phyloP scores from a whole-genome alignment of 345 rosid genomes.

The Populus tremula region DNA sequence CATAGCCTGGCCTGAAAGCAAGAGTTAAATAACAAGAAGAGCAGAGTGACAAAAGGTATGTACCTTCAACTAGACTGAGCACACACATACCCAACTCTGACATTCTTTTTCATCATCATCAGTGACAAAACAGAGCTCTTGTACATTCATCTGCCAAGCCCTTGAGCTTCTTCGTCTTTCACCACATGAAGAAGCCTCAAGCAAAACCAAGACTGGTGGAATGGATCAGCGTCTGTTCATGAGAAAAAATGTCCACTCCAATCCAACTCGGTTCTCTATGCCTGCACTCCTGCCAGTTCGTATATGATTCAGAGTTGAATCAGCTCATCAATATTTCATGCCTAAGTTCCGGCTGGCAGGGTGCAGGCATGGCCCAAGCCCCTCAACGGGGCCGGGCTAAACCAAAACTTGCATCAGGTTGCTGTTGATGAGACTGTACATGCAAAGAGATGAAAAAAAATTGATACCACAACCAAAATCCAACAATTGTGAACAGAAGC shows the following conservation, averaged over 20 bases:
- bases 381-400: slow-evolving; percentile 95
- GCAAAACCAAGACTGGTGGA: slow-evolving; percentile 30
- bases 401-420: slow-evolving; percentile 70
- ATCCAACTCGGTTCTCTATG: slow-evolving; percentile 49
- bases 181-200: slow-evolving; percentile 29
- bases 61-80: slow-evolving; percentile 26
- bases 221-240: slow-evolving; percentile 6
- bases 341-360: slow-evolving; percentile 25
- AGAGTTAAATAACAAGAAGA: too few relatives aligned
- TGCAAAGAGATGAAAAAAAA: background rate
- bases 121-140: slow-evolving; percentile 17
- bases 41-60: background rate
- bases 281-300: slow-evolving; percentile 60
- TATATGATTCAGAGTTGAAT: slow-evolving; percentile 3
- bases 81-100: slow-evolving; percentile 17
- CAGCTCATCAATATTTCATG: slow-evolving; percentile 18
- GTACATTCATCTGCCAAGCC: slow-evolving; percentile 13
- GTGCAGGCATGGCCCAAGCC: slow-evolving; percentile 92
- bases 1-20: background rate
- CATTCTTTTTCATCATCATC: slow-evolving; percentile 23
- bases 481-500: background rate
- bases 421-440: slow-evolving; percentile 62
- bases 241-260: slow-evolving; percentile 19
- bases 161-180: slow-evolving; percentile 32
- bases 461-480: background rate